Conservation (phyloP, 2,329 filamentous ascomycete species). For the Gnomoniopsis sp. region DNA sequence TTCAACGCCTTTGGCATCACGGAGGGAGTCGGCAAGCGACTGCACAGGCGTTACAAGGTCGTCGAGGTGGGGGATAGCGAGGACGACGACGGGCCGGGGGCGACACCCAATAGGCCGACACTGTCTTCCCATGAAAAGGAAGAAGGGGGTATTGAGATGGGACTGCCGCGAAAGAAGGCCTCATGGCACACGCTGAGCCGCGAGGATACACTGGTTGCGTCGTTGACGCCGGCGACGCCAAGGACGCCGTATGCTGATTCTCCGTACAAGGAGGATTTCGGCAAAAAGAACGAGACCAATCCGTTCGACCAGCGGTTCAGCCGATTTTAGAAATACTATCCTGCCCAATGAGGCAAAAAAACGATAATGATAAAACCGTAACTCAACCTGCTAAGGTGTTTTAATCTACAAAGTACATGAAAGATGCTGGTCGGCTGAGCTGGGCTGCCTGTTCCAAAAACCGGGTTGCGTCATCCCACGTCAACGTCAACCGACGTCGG, state of each 20-base stretch:
- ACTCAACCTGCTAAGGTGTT: not conserved
- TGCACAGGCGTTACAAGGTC: constrained; percentile 13
- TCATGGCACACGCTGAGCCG: constrained; percentile 6
- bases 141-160: constrained; percentile 5
- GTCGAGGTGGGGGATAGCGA: constrained; percentile 6
- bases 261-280: not conserved
- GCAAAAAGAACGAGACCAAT: constrained; percentile 8
- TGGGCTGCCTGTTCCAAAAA: too few species aligned
- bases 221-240: not conserved
- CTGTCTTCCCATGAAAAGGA: not conserved
- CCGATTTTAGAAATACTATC: not conserved
- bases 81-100: not conserved
- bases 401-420: too few species aligned
- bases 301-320: constrained; percentile 6
- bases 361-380: not conserved
- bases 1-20: constrained; percentile 15
- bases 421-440: too few species aligned
- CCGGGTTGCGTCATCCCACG: not conserved
- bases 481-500: not conserved
- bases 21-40: constrained; percentile 12
- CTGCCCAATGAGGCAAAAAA: not conserved
- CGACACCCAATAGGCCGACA: not conserved
- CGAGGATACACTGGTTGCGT: constrained; percentile 9
- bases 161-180: not conserved
- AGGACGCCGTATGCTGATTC: constrained; percentile 2